Conservation (phyloP, 345 rosid species). For the Hypericum androsaemum region DNA sequence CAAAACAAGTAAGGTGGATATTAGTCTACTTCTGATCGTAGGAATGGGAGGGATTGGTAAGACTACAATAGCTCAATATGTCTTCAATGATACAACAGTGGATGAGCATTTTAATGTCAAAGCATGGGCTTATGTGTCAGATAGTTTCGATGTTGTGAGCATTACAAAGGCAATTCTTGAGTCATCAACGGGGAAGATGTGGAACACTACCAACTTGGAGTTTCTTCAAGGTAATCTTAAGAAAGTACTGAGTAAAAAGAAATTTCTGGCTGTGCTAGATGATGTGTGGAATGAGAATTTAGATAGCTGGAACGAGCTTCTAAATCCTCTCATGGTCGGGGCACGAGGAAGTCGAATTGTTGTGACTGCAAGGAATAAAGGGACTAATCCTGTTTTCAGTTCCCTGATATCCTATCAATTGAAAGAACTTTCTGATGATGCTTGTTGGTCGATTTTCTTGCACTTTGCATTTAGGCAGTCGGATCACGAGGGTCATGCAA, state of each 20-base stretch:
- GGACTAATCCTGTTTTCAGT: background rate
- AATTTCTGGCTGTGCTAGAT: background rate
- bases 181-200: background rate
- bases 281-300: background rate
- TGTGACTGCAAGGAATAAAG: background rate
- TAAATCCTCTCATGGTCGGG: background rate
- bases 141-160: too few species aligned
- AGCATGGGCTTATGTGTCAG: too few species aligned
- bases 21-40: background rate
- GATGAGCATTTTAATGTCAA: too few species aligned
- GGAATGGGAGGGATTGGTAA: too few species aligned
- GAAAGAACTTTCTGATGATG: too few species aligned
- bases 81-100: too few species aligned
- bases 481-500: background rate
- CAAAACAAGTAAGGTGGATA: background rate
- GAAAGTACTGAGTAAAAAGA: background rate
- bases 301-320: background rate
- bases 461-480: too few species aligned
- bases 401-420: background rate
- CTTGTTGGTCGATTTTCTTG: too few species aligned
- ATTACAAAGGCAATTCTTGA: too few species aligned
- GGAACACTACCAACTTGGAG: background rate
- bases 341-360: background rate
- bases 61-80: too few species aligned
- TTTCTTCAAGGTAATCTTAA: background rate